Conservation (phyloP, 345 rosid species). For the Melastoma malabathricum region DNA sequence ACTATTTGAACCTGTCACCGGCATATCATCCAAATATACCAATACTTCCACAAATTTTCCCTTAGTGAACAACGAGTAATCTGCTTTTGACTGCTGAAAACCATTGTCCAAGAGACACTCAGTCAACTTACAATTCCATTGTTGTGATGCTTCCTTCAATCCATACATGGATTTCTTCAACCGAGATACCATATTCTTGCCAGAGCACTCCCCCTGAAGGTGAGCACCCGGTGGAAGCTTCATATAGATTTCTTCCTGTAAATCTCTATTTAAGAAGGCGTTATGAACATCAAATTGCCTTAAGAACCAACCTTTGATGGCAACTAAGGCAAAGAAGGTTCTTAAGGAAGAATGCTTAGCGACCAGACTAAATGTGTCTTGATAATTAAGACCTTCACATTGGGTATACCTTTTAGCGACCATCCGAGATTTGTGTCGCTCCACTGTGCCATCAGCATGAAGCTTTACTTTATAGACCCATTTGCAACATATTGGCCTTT, state of each 20-base stretch:
- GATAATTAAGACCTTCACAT: background rate
- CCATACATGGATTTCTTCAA: background rate
- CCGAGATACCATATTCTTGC: background rate
- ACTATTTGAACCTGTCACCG: background rate
- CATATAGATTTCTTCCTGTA: conserved; percentile 1
- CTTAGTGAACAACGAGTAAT: too few species aligned
- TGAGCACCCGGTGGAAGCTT: background rate
- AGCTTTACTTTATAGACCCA: background rate
- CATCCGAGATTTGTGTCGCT: background rate
- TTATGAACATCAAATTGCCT: background rate
- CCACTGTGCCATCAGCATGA: background rate
- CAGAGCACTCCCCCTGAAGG: background rate
- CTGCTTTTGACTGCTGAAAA: background rate
- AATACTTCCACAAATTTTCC: fast-evolving
- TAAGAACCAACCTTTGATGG: background rate
- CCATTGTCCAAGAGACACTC: background rate
- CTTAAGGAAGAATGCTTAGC: background rate
- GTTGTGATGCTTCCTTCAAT: background rate
- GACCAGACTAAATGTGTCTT: background rate
- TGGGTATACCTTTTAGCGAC: conserved; percentile 2
- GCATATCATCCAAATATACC: background rate
- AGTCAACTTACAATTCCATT: background rate
- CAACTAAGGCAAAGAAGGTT: background rate
- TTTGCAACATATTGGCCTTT: background rate
- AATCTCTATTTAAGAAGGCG: too few species aligned